These are phyloP conservation scores for Rutidosis leptorrhynchoides DNA, from an alignment of 129 eudicot species.

Conservation along the genomic window DNA sequence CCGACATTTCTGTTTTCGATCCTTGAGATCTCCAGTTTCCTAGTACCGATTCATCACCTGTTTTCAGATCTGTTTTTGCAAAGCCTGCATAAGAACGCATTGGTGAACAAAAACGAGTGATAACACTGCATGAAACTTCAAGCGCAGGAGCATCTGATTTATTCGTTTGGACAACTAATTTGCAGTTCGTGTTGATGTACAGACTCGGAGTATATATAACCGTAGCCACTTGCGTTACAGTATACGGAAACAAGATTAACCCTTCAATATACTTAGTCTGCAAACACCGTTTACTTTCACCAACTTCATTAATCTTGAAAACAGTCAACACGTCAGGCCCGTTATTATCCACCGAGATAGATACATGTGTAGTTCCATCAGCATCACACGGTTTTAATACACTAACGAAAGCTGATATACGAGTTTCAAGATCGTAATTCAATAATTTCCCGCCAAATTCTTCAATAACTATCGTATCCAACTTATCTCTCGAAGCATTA, in stretches of 20 bases:
- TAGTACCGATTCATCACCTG: constrained; percentile 66
- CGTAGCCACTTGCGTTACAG: constrained; percentile 63
- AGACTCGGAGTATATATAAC: constrained; percentile 37
- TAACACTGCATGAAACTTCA: constrained; percentile 56
- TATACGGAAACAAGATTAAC: constrained; percentile 66
- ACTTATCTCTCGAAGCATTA: constrained; percentile 36
- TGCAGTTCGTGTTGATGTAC: constrained; percentile 42
- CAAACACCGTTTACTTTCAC: constrained; percentile 38
- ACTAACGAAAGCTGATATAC: constrained; percentile 46
- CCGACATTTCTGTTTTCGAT: constrained; percentile 43
- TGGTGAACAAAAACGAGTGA: constrained; percentile 39
- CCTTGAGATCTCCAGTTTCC: constrained; percentile 77
- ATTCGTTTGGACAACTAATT: constrained; percentile 50
- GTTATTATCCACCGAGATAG: constrained; percentile 54
- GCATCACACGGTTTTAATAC: constrained; percentile 46
- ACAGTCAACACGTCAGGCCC: constrained; percentile 48
- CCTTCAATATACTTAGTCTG: constrained; percentile 60
- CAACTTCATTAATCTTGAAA: constrained; percentile 44
- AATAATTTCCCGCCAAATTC: constrained; percentile 33
- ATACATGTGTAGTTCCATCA: constrained; percentile 39
- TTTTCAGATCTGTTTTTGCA: constrained; percentile 41
- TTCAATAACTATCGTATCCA: constrained; percentile 54
- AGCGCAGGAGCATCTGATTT: constrained; percentile 46
- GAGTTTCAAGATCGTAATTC: constrained; percentile 17
- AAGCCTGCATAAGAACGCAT: constrained; percentile 27